These are phyloP conservation scores for Ambrosiella cleistominuta DNA, from an alignment of 2,329 filamentous ascomycete genomes.

Conservation along the genomic window DNA sequence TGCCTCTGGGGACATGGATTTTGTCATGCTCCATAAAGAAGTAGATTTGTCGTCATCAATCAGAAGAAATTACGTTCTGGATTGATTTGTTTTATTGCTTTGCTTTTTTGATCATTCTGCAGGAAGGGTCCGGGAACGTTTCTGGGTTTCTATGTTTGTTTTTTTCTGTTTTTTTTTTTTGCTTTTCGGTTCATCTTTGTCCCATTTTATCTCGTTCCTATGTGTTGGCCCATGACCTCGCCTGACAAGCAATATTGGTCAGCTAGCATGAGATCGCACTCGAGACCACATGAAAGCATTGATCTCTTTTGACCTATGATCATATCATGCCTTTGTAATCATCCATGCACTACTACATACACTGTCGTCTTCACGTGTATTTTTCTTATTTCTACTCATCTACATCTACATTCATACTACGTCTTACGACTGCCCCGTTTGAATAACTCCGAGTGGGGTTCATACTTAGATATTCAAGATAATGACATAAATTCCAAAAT, in stretches of 20 bases:
- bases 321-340: neutral
- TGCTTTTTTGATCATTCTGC: constrained; percentile 4
- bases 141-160: constrained; percentile 14
- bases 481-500: too few species aligned
- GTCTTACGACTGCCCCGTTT: neutral
- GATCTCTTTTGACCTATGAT: too few species aligned
- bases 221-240: neutral
- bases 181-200: constrained; percentile 13
- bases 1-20: neutral
- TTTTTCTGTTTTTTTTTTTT: constrained; percentile 16
- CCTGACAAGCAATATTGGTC: neutral
- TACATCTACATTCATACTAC: neutral
- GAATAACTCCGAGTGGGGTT: neutral
- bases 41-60: neutral
- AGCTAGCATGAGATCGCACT: too few species aligned
- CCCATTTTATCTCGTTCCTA: constrained; percentile 6
- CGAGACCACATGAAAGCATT: too few species aligned
- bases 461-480: neutral
- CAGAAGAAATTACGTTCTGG: neutral
- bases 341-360: too few species aligned
- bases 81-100: constrained; percentile 17
- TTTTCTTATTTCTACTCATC: neutral
- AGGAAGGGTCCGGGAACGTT: constrained; percentile 3
- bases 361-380: neutral
- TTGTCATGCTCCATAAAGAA: constrained; percentile 5